Conservation (phyloP, 306 rosid genomes). For the Fagus crenata region DNA sequence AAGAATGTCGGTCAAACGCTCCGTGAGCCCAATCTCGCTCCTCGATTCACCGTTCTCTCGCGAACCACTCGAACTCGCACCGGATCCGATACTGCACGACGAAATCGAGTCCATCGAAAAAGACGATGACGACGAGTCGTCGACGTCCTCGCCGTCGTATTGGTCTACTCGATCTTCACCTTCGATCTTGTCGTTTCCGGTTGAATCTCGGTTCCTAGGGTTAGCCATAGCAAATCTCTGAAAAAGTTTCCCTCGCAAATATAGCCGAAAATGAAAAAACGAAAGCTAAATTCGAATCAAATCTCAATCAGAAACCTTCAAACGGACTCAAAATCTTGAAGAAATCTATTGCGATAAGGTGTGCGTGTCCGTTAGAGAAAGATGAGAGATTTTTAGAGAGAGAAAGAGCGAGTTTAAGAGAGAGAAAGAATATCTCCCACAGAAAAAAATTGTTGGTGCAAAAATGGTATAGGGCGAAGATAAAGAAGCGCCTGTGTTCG, state of each 20-base stretch:
- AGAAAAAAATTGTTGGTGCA: neutral
- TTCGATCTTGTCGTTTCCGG: constrained; percentile 21
- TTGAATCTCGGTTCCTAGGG: constrained; percentile 46
- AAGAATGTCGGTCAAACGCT: constrained; percentile 72
- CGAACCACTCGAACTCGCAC: constrained; percentile 24
- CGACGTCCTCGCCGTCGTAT: constrained; percentile 41
- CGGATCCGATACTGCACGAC: constrained; percentile 35
- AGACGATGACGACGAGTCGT: constrained; percentile 47
- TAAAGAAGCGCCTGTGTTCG: neutral
- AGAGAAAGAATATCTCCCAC: constrained; percentile 21
- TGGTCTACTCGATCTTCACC: constrained; percentile 41
- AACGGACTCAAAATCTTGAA: neutral
- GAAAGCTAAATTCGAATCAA: neutral
- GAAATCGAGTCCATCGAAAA: constrained; percentile 36
- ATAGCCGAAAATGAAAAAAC: too few relatives aligned
- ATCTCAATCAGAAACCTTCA: constrained; percentile 3
- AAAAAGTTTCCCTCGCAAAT: neutral
- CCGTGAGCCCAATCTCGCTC: constrained; percentile 62
- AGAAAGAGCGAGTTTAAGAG: neutral
- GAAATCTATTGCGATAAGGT: neutral
- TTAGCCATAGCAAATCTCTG: constrained; percentile 20
- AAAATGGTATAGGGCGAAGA: neutral
- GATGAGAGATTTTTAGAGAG: constrained; percentile 1
- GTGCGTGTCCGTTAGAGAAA: neutral
- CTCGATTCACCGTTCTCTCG: constrained; percentile 40